Base-by-base conservation (phyloP, 257 asterid species). In the Nyctanthes arbortristis region DNA sequence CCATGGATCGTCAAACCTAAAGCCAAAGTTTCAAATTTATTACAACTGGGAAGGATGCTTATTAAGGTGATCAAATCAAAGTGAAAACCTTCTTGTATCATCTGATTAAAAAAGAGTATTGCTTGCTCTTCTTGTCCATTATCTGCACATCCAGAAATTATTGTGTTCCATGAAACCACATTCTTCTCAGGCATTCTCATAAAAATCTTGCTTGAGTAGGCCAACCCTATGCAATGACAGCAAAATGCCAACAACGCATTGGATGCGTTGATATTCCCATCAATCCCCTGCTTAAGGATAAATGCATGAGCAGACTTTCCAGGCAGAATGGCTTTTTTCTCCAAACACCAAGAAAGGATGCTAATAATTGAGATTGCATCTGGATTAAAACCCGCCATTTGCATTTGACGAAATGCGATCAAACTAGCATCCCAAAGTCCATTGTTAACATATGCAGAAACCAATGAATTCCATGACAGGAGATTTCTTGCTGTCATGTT, bases 291-390 rank as follows among this genome's bases (percentile, higher is more conserved):
- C 75, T 73, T 84, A 16, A 88, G 65, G 63, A 72, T 75, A 72
- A 77, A 86, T 57, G 84, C 84, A 66, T 88, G 92, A 4, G 80
- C 81, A 6, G 96, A 86, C 66, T 84, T 88, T 29, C 96, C 96
- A 52, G 74, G 76, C 62, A 75, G 47, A 65, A 61, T 13, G 43
- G 83, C 83, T 35, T 72, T 77, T 71, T 77, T 71, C 27, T 71
- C 71, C 27, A 92, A 84, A 76, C 87, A 88, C 2, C 86, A 79
- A 18, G 85, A 66, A 65, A 88, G 88, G 69, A 84, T 70, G 58
- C 84, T 77, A 47, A 86, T 20, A 55, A 82, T 43, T 4, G 96
- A 79, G 65, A 86, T 56, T 43, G 82, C 74, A 70, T 86, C 96
- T 16, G 92, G 90, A 43, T 16, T 73, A 62, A 78, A 76, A 18